Evolutionary conservation across 345 rosid genomes (phyloP).

Genomic region (Erysimum cheiranthoides): DNA sequence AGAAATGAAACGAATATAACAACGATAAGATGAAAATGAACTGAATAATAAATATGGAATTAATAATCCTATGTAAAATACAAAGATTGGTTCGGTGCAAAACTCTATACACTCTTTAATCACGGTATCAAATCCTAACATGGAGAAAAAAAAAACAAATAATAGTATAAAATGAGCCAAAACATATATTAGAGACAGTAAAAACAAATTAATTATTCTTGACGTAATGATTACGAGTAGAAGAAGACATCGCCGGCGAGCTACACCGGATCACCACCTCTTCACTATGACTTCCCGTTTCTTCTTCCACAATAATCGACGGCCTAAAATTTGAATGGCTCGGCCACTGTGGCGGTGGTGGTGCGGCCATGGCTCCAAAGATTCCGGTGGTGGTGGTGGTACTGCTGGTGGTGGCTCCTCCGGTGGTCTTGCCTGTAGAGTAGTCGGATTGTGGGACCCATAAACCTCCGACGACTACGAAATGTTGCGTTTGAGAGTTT

Average conservation of each 20-base stretch:
- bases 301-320: constrained; percentile 37
- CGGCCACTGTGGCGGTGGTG: constrained; percentile 47
- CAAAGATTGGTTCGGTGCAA: constrained; percentile 28
- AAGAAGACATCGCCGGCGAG: constrained; percentile 50
- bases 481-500: constrained; percentile 74
- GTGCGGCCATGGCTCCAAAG: constrained; percentile 50
- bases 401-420: constrained; percentile 49
- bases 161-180: constrained; percentile 11
- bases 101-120: constrained; percentile 38
- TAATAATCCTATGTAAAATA: not conserved
- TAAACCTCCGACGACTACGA: constrained; percentile 87
- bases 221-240: constrained; percentile 39
- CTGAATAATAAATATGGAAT: constrained; percentile 8
- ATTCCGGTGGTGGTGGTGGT: constrained; percentile 51
- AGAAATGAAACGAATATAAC: not conserved
- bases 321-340: constrained; percentile 38
- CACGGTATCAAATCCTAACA: constrained; percentile 33
- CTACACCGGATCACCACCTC: constrained; percentile 38
- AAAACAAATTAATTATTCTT: constrained; percentile 25
- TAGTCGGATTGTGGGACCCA: constrained; percentile 85
- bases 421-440: constrained; percentile 55
- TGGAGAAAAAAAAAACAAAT: constrained; percentile 4
- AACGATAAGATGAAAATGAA: not conserved
- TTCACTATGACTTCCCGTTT: constrained; percentile 36
- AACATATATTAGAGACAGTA: constrained; percentile 4